phyloP scores from a whole-genome alignment of 2,329 filamentous ascomycete genomes.

The Fusarium sarcochroum region DNA sequence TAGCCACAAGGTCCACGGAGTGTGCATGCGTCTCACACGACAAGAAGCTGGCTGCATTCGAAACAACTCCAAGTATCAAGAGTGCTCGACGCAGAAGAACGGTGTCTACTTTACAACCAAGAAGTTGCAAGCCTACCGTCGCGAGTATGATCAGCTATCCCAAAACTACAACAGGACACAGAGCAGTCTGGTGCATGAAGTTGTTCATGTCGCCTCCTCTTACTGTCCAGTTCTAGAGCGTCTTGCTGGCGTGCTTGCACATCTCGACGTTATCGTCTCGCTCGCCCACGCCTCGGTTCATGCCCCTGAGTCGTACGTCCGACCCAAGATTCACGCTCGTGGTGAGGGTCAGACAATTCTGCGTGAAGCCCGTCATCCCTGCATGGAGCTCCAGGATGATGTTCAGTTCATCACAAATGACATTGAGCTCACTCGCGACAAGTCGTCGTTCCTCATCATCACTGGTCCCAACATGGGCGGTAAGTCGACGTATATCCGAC shows the following conservation, averaged over 20 bases:
- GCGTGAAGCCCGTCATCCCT: constrained; percentile 95
- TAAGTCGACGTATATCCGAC: constrained; percentile 98
- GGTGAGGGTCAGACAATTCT: constrained; percentile 90
- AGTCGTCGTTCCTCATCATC: constrained; percentile 94
- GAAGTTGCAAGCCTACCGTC: constrained; percentile 81
- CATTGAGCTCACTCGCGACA: constrained; percentile 81
- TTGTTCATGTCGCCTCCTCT: constrained; percentile 92
- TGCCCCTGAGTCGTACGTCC: constrained; percentile 90
- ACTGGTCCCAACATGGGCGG: constrained; percentile 99
- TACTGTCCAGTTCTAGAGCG: constrained; percentile 95
- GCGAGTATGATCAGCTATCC: constrained; percentile 94
- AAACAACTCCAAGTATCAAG: constrained; percentile 89
- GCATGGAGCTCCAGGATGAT: constrained; percentile 98
- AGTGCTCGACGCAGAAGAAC: constrained; percentile 98
- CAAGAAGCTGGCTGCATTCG: constrained; percentile 94
- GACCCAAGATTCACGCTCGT: constrained; percentile 90
- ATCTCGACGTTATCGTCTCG: constrained; percentile 94
- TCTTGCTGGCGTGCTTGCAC: constrained; percentile 88
- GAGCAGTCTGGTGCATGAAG: constrained; percentile 89
- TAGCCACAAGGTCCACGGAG: constrained; percentile 94
- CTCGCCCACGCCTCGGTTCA: constrained; percentile 95
- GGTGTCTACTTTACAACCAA: constrained; percentile 98
- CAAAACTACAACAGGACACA: constrained; percentile 97
- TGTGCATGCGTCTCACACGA: constrained; percentile 94
- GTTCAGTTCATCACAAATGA: constrained; percentile 99